Conservation (phyloP, 768 basidiomycete genomes). For the Chlorophyllum brunneum region DNA sequence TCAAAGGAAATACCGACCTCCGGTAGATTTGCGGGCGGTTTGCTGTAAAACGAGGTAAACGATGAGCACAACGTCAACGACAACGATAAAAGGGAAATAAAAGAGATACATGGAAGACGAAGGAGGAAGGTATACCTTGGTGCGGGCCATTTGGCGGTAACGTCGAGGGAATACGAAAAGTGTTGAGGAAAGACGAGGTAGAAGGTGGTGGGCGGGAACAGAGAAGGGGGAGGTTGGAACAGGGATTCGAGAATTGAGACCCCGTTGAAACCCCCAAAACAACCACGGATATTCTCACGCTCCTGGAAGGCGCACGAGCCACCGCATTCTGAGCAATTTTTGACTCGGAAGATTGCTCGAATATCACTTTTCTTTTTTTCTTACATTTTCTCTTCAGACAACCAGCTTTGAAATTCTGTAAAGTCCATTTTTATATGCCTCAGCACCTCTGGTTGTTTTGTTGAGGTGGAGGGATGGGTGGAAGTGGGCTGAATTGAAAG, state of each 20-base stretch:
- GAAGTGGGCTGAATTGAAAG: constrained; percentile 5
- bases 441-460: background rate
- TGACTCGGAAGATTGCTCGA: constrained; percentile 44
- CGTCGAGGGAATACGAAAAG: constrained; percentile 21
- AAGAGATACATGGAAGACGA: constrained; percentile 17
- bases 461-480: background rate
- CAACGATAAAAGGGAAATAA: constrained; percentile 13
- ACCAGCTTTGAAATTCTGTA: background rate
- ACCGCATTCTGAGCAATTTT: constrained; percentile 44
- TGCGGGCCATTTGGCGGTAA: constrained; percentile 68
- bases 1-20: constrained; percentile 56
- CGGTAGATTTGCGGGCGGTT: constrained; percentile 99
- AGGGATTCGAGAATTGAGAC: constrained; percentile 30
- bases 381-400: constrained; percentile 14
- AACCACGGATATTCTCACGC: constrained; percentile 44
- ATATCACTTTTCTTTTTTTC: constrained; percentile 28
- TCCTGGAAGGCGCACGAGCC: constrained; percentile 43
- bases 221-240: constrained; percentile 35
- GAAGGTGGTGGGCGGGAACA: constrained; percentile 30
- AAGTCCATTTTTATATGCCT: background rate
- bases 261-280: constrained; percentile 35
- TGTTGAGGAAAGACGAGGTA: constrained; percentile 18
- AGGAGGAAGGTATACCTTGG: constrained; percentile 54
- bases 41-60: constrained; percentile 53
- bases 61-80: constrained; percentile 26